A percentile compares a stretch with the other conserved stretches of the same genome.
These are phyloP conservation scores for Ceratobasidium sp. DNA, from an alignment of 1,284 basidiomycete species.

Conservation along the genomic window DNA sequence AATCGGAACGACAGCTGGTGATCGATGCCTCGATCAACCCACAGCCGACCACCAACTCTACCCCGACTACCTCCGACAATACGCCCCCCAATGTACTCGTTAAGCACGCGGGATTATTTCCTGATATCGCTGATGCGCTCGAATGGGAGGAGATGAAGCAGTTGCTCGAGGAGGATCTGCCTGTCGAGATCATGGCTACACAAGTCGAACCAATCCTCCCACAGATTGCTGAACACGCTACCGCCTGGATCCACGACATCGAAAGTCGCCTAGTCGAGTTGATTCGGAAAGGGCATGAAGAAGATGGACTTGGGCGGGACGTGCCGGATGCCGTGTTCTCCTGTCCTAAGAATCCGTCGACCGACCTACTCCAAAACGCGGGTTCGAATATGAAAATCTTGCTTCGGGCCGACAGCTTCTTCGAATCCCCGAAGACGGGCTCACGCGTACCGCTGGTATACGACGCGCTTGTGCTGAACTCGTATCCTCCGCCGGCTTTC, in stretches of 20 bases:
- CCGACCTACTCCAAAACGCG: neutral
- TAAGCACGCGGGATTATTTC: constrained; percentile 1
- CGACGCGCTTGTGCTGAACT: neutral
- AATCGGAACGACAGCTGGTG: neutral
- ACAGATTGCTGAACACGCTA: neutral
- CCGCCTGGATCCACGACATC: constrained; percentile 2
- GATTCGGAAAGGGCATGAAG: neutral
- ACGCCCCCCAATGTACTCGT: neutral
- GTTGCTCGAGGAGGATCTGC: neutral
- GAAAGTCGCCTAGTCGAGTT: neutral
- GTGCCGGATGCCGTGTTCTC: neutral
- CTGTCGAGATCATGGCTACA: neutral
- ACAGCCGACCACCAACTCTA: neutral
- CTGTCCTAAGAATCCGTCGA: neutral
- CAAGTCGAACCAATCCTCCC: neutral
- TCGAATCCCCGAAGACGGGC: neutral
- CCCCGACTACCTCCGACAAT: neutral
- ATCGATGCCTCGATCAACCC: neutral
- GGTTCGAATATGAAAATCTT: neutral
- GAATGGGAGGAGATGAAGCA: constrained; percentile 6
- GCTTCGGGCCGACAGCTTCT: constrained; percentile 24
- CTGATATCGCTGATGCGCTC: constrained; percentile 11
- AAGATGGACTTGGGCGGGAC: neutral
- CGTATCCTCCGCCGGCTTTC: neutral
- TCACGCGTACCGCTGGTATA: neutral